phyloP scores from a whole-genome alignment of 2,329 filamentous ascomycete genomes.

The Fusarium sp. region DNA sequence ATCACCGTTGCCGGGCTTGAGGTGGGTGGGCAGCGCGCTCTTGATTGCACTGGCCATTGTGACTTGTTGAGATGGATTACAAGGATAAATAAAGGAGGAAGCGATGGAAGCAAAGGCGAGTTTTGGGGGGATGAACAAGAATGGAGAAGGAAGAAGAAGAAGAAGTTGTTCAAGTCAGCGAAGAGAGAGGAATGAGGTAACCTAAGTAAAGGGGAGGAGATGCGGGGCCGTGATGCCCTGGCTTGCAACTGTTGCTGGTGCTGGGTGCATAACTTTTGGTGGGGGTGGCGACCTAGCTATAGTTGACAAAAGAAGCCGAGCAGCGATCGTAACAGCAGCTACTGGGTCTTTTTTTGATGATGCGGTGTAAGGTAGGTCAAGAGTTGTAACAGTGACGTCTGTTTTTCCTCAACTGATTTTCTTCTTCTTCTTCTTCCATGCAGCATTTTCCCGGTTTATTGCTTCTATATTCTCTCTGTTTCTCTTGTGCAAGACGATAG shows the following conservation, averaged over 20 bases:
- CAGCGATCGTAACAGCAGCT: slow-evolving; percentile 1
- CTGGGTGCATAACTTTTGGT: slow-evolving; percentile 20
- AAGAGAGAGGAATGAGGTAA: slow-evolving; percentile 37
- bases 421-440: not conserved
- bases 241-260: slow-evolving; percentile 19
- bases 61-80: slow-evolving; percentile 30
- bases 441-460: slow-evolving; percentile 1
- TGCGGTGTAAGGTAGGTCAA: slow-evolving; percentile 4
- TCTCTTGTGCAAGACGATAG: not conserved
- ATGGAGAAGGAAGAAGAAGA: not conserved
- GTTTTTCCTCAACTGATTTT: not conserved
- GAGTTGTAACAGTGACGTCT: slow-evolving; percentile 29
- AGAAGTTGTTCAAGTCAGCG: slow-evolving; percentile 27
- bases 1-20: slow-evolving; percentile 69
- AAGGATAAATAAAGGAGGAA: slow-evolving; percentile 9
- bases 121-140: slow-evolving; percentile 3
- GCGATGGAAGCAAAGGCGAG: slow-evolving; percentile 5
- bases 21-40: slow-evolving; percentile 83
- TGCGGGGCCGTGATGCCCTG: slow-evolving; percentile 38
- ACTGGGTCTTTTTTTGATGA: slow-evolving; percentile 11
- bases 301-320: slow-evolving; percentile 18
- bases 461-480: slow-evolving; percentile 13
- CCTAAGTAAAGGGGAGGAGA: slow-evolving; percentile 32
- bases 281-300: slow-evolving; percentile 39
- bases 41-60: slow-evolving; percentile 76